Evolutionary conservation across 148 eudicot species (phyloP), one percentile per base, ranked within the genome.

Genomic region (Spergularia bocconei): DNA sequence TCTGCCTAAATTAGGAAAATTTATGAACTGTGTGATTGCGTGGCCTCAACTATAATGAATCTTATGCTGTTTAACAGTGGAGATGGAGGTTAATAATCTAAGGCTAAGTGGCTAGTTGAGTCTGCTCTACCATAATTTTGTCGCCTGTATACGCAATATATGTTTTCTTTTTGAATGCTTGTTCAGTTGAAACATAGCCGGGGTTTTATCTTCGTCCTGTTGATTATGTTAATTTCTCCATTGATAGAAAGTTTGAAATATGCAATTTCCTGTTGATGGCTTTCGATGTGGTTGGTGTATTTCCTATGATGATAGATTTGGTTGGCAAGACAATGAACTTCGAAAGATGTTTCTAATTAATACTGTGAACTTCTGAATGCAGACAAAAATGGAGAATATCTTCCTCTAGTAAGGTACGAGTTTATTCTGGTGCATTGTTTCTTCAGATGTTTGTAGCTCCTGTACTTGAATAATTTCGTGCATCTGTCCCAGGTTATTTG

Each of bases 331-430:
- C 44, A 19, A 13, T 52, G 65, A 69, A 69, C 20, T 58, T 25
- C 39, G 16, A 9, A 19, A 48, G 17, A 41, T 59, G 48, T 12
- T 80, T 19, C 29, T 33, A 55, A 61, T 76, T 5, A 70, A 55
- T 36, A 55, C 3, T 76, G 12, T 56, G 17, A 58, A 25, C 52
- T 59, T 65, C 13, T 75, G 14, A 63, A 41, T 80, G 87, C 93
- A 91, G 97, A 87, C 83, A 75, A 69, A 63, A 77, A 77, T 78
- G 93, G 97, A 68, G 85, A n/a, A 47, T 91, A 79, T 82, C 93
- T 77, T 65, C 88, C 86, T 75, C 9, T 89, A 36, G 21, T 71
- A 71, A 80, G 83, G 83, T 80, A 80, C 8, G 20, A 4, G 67
- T 53, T 16, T 17, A 47, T 21, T 44, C 48, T 44, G 13, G 48